Base-by-base conservation (phyloP, 768 basidiomycete species). In the Trametes cubensis region DNA sequence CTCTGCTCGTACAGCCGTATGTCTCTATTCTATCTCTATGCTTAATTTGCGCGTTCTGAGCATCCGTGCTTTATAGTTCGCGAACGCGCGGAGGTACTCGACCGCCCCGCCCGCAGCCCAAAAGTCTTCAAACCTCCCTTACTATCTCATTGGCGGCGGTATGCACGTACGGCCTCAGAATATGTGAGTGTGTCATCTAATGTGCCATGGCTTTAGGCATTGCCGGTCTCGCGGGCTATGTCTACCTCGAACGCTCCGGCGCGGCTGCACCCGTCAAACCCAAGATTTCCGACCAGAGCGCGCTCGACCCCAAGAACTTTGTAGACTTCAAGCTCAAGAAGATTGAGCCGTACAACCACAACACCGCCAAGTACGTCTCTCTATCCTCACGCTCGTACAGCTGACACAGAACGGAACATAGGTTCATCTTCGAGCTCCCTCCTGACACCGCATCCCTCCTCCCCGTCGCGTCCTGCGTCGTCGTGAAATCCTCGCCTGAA, bases 291-390 rank as follows among this genome's bases (percentile, higher is more conserved):
- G 78, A 84, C 71, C 87, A 85, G 71, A 89, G 87, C 66, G 85
- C 88, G 14, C 81, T 94, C 25, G 88, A 91, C 71, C 84, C 90
- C 8, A 77, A 90, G 60, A 85, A 87, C 65, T 93, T 88, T 70
- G 75, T 86, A 52, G 85, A 92, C 72, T 89, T 97, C 76, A 87
- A 86, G 72, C 85, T 98, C 69, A 90, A 90, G 74, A 85, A 86
- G 70, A 74, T 93, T 62, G 77, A 86, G 62, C 88, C 88, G 0
- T 97, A 96, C 81, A 98, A 97, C 83, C 90, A 98, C 83, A 97
- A 98, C 77, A 90, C 94, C 15, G 80, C 92, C 34, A 85, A 83
- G 86, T 94, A 65, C 59, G 81, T 74, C 54, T 17, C 34, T 17
- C 39, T 8, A 28, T 30, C 34, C 18, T 11, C 44, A 1, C 26